Conservation (phyloP, 352 stramenopile genomes). For the Pythium myriotylum region DNA sequence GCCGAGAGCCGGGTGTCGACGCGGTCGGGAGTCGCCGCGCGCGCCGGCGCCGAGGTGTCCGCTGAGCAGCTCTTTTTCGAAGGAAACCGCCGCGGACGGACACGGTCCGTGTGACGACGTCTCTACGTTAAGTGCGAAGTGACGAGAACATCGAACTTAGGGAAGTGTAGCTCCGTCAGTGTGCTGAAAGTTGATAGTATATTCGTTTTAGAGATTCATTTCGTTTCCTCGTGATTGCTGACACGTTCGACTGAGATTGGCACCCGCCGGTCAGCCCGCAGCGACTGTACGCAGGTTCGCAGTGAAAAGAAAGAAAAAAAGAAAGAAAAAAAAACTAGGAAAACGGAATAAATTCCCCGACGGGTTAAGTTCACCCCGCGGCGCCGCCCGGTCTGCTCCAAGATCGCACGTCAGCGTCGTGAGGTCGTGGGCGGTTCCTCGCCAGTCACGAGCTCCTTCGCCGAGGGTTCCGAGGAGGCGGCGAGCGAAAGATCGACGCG, state of each 20-base stretch:
- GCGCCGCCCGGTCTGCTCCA: conserved; percentile 2
- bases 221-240: not conserved
- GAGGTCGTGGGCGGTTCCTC: conserved; percentile 8
- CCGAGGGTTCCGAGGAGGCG: not conserved
- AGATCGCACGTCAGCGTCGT: conserved; percentile 21
- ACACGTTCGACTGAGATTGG: not conserved
- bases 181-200: not conserved
- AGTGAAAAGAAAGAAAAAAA: no score
- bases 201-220: not conserved
- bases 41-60: not conserved
- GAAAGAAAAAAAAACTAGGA: not conserved
- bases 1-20: no score
- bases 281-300: not conserved
- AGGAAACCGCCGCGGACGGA: conserved; percentile 10
- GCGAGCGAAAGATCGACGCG: conserved; percentile 9
- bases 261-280: not conserved
- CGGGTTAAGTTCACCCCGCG: no score
- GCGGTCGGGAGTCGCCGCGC: no score
- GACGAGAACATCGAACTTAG: not conserved
- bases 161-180: not conserved
- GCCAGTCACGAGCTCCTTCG: conserved; percentile 19
- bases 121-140: conserved; percentile 9
- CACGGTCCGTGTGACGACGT: not conserved
- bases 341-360: no score
- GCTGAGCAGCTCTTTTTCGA: conserved; percentile 15